Evolutionary conservation across 148 eudicot species (phyloP).

Genomic region (Silene uniflora): DNA sequence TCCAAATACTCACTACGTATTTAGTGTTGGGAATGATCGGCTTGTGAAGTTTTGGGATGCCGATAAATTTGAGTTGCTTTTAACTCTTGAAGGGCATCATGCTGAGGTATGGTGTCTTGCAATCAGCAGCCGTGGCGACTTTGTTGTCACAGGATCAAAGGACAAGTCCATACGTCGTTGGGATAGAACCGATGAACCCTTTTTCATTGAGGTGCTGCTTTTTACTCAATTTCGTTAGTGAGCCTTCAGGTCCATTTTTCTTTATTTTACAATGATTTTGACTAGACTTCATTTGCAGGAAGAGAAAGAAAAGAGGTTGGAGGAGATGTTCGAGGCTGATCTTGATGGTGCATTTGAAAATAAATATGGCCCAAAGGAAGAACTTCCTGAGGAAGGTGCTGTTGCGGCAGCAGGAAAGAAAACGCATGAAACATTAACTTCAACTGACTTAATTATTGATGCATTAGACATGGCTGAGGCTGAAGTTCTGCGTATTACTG

Average conservation of each 20-base stretch:
- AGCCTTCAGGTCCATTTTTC: background rate
- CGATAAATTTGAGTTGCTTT: slow-evolving; percentile 93
- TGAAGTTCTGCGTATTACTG: slow-evolving; percentile 72
- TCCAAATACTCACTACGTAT: slow-evolving; percentile 79
- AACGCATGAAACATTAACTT: slow-evolving; percentile 78
- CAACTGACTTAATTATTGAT: slow-evolving; percentile 82
- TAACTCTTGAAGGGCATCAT: slow-evolving; percentile 94
- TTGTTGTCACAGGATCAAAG: slow-evolving; percentile 92
- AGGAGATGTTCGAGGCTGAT: slow-evolving; percentile 87
- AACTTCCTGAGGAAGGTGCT: slow-evolving; percentile 91
- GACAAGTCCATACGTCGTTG: slow-evolving; percentile 92
- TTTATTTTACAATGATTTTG: background rate
- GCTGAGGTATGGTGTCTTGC: slow-evolving; percentile 90
- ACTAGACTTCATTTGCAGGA: slow-evolving; percentile 49
- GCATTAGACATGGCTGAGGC: slow-evolving; percentile 88
- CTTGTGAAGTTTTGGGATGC: slow-evolving; percentile 97
- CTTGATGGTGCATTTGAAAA: slow-evolving; percentile 64
- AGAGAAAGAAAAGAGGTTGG: slow-evolving; percentile 93
- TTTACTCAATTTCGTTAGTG: background rate
- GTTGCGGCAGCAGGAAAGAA: slow-evolving; percentile 89
- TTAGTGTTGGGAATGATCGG: slow-evolving; percentile 94
- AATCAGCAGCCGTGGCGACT: slow-evolving; percentile 93
- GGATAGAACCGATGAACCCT: slow-evolving; percentile 98
- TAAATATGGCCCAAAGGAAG: slow-evolving; percentile 66
- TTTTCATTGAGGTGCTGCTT: slow-evolving; percentile 73